A percentile compares a stretch with the other conserved stretches of the same genome.
These are phyloP conservation scores for Fraxinus excelsior DNA, from an alignment of 257 asterid genomes.

Conservation along the genomic window DNA sequence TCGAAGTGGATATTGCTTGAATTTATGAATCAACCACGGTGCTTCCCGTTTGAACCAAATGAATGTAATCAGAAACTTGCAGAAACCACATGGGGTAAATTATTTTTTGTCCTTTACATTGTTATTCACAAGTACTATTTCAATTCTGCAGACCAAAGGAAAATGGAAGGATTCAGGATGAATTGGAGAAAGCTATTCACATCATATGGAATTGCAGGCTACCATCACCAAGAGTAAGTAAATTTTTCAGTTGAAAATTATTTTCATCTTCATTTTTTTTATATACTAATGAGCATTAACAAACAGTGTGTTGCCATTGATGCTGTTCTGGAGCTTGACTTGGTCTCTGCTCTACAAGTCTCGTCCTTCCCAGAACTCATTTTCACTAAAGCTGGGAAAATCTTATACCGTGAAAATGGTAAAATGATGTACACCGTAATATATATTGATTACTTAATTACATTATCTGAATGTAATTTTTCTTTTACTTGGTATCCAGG, in stretches of 20 bases:
- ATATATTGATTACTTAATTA: neutral
- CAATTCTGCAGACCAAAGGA: conserved; percentile 71
- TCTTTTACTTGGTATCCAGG: conserved; percentile 39
- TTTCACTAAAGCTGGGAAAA: conserved; percentile 43
- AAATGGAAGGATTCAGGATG: conserved; percentile 63
- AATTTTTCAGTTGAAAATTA: conserved; percentile 8
- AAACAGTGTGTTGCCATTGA: conserved; percentile 85
- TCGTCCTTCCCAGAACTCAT: conserved; percentile 81
- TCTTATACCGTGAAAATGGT: conserved; percentile 75
- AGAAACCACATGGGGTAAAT: neutral
- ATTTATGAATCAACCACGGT: neutral
- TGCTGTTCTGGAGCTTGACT: conserved; percentile 69
- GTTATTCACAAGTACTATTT: neutral
- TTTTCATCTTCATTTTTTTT: neutral
- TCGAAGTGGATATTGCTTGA: neutral
- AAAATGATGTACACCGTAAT: neutral
- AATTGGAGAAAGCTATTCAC: conserved; percentile 83
- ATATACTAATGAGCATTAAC: conserved; percentile 29
- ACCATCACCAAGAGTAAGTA: conserved; percentile 87
- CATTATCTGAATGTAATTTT: neutral
- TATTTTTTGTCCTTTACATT: conserved; percentile 4
- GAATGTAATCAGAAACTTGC: neutral
- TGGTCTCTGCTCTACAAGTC: conserved; percentile 75
- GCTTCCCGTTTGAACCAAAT: neutral
- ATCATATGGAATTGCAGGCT: conserved; percentile 91